Conservation (phyloP, 768 basidiomycete species). For the Mycena albidolilacea region DNA sequence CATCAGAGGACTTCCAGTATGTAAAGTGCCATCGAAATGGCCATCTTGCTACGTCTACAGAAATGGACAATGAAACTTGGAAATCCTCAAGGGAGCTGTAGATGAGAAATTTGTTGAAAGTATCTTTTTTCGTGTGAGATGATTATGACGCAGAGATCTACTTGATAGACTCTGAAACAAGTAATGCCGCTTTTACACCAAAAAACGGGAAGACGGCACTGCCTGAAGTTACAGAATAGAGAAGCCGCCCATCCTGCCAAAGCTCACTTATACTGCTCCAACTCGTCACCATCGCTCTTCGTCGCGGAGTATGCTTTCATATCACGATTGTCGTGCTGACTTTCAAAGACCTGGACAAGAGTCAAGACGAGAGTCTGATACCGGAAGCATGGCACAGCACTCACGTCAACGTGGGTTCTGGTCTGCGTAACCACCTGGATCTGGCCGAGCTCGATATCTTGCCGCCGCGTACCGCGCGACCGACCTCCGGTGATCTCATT, state of each 20-base stretch:
- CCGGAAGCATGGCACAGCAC: constrained; percentile 1
- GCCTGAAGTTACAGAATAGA: constrained; percentile 6
- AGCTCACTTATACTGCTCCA: constrained; percentile 3
- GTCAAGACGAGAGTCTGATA: constrained; percentile 2
- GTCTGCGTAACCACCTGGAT: constrained; percentile 7
- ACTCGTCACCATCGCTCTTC: constrained; percentile 4
- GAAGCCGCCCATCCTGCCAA: constrained; percentile 1
- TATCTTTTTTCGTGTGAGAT: no score
- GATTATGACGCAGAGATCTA: not conserved
- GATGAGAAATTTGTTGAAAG: no score
- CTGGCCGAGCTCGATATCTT: constrained; percentile 4
- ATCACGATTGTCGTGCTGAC: not conserved
- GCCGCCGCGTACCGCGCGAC: constrained; percentile 17
- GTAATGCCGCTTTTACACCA: constrained; percentile 2
- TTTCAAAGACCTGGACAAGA: constrained; percentile 3
- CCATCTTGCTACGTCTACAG: no score
- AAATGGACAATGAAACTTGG: no score
- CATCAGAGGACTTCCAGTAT: no score
- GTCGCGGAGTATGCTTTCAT: constrained; percentile 5
- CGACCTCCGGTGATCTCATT: constrained; percentile 26
- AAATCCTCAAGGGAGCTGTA: no score
- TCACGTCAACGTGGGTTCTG: not conserved
- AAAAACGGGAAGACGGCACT: not conserved
- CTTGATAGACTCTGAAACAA: not conserved
- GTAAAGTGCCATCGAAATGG: no score